Percentiles rank a stretch among this genome's conserved stretches.
Conservation (phyloP, 2,329 filamentous ascomycete genomes). For the Aspergillus nomiae region DNA sequence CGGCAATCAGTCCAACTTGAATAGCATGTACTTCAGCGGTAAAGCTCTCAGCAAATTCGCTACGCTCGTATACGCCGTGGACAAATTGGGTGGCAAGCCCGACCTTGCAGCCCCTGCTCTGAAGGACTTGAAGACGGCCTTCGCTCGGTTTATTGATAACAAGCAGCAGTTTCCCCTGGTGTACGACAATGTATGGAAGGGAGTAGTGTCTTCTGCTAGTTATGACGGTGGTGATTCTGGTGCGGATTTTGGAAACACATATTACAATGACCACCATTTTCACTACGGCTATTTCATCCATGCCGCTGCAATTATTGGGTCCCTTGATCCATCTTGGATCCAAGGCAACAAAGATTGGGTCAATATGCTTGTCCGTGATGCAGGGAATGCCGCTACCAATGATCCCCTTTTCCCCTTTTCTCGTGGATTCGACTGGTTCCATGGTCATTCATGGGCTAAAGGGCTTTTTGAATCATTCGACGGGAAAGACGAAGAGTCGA, state of each 20-base stretch:
- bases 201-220: conserved; percentile 73
- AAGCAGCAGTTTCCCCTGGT: conserved; percentile 63
- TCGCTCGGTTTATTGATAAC: conserved; percentile 68
- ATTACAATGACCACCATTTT: conserved; percentile 69
- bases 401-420: conserved; percentile 81
- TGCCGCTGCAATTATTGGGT: conserved; percentile 77
- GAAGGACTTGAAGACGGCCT: conserved; percentile 64
- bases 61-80: conserved; percentile 64
- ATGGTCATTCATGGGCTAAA: conserved; percentile 91
- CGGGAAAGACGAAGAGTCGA: conserved; percentile 69
- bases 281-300: conserved; percentile 85
- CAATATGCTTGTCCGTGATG: conserved; percentile 81
- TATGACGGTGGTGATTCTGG: conserved; percentile 69
- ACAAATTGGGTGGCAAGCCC: conserved; percentile 63
- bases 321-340: conserved; percentile 76
- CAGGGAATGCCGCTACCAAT: conserved; percentile 69
- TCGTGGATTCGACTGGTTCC: conserved; percentile 88
- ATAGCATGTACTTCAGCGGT: conserved; percentile 92
- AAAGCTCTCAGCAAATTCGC: conserved; percentile 83
- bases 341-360: conserved; percentile 74
- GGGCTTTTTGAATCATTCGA: conserved; percentile 56
- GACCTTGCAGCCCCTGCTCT: conserved; percentile 61
- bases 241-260: conserved; percentile 84
- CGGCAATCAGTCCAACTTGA: conserved; percentile 67
- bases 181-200: conserved; percentile 69